Conservation (phyloP, 305 asterid species). For the Ilex paraguariensis region DNA sequence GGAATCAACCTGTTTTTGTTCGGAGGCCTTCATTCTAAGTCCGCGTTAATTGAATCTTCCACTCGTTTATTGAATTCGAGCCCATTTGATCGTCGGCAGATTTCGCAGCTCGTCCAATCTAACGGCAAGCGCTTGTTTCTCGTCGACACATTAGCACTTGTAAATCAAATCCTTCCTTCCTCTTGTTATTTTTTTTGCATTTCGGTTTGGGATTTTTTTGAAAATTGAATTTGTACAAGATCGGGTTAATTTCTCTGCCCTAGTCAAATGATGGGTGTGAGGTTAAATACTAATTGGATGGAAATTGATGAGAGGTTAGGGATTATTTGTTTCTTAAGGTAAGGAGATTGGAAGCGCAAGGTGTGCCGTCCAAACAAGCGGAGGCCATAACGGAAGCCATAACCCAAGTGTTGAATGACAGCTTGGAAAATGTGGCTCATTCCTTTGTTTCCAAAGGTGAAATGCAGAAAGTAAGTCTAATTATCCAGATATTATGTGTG, state of each 20-base stretch:
- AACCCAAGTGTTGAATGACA: constrained; percentile 67
- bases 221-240: background rate
- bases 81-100: constrained; percentile 27
- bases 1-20: background rate
- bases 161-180: constrained; percentile 5
- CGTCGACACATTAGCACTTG: constrained; percentile 61
- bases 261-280: background rate
- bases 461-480: constrained; percentile 59
- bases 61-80: too few relatives aligned
- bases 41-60: too few relatives aligned
- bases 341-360: constrained; percentile 77
- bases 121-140: constrained; percentile 46
- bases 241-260: background rate
- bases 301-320: background rate
- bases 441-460: constrained; percentile 74
- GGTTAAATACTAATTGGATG: background rate
- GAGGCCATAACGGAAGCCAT: constrained; percentile 81
- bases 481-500: background rate
- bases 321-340: constrained; percentile 35
- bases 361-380: constrained; percentile 78
- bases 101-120: constrained; percentile 48
- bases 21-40: background rate
- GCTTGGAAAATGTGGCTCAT: constrained; percentile 67
- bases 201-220: background rate
- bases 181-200: background rate